phyloP scores from a whole-genome alignment of 768 basidiomycete genomes.

The Mycena pura region DNA sequence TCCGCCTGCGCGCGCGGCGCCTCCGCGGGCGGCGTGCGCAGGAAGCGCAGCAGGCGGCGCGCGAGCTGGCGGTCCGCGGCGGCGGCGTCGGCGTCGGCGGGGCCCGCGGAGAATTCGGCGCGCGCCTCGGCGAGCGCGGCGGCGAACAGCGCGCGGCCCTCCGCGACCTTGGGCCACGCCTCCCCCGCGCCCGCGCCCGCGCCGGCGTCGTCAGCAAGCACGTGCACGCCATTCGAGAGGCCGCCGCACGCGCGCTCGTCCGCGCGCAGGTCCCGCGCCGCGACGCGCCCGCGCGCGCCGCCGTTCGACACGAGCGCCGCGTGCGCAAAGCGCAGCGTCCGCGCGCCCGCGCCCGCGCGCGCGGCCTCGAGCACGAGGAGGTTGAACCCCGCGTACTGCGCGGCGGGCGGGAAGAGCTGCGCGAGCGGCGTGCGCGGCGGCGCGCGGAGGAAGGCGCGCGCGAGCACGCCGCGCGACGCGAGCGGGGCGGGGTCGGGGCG shows the following conservation, averaged over 20 bases:
- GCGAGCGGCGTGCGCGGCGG: conserved; percentile 54
- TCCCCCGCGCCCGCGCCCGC: conserved; percentile 66
- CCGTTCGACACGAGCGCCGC: conserved; percentile 69
- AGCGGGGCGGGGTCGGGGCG: conserved; percentile 49
- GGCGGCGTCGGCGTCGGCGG: conserved; percentile 59
- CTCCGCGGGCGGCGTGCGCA: conserved; percentile 59
- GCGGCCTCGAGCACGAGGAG: conserved; percentile 66
- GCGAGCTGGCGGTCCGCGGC: conserved; percentile 67
- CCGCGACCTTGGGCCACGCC: conserved; percentile 77
- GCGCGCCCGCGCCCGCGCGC: conserved; percentile 20
- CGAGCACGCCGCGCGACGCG: conserved; percentile 73
- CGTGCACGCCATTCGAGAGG: conserved; percentile 63
- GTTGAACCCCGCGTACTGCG: conserved; percentile 82
- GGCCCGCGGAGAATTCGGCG: conserved; percentile 25
- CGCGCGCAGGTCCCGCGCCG: conserved; percentile 56
- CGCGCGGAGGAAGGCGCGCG: conserved; percentile 70
- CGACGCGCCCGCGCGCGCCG: conserved; percentile 69
- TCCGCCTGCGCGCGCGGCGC: conserved; percentile 57
- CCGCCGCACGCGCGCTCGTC: conserved; percentile 61
- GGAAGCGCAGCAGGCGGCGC: too few relatives aligned
- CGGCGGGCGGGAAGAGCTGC: conserved; percentile 55
- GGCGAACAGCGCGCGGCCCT: conserved; percentile 56
- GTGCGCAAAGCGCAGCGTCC: conserved; percentile 50
- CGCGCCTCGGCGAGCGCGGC: conserved; percentile 47
- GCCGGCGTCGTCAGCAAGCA: conserved; percentile 29